Conservation (phyloP, 805 yeast genomes). For the Pichia heedii region DNA sequence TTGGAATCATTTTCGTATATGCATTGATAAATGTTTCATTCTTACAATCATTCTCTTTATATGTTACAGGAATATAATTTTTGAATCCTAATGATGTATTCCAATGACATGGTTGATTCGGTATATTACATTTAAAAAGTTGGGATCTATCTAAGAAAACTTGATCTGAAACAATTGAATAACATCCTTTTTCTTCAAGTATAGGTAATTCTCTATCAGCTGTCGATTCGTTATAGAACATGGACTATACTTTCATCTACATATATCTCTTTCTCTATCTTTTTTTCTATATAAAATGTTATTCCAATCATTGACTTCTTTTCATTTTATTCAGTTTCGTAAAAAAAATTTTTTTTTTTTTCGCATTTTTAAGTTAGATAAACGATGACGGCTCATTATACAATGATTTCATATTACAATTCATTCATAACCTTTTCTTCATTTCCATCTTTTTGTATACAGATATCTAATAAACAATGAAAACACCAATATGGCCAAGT, state of each 20-base stretch:
- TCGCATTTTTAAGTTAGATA: no score
- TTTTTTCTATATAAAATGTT: no score
- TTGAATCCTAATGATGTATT: constrained; percentile 7
- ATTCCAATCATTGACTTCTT: no score
- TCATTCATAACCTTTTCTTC: no score
- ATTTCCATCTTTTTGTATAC: no score
- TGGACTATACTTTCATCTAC: no score
- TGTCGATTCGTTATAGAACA: not conserved
- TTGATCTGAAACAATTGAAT: not conserved
- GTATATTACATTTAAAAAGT: not conserved
- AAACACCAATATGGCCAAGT: constrained; percentile 7
- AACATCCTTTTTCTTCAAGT: not conserved
- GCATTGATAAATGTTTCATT: not conserved
- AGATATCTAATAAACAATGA: not conserved
- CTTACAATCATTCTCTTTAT: constrained; percentile 2
- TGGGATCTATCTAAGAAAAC: constrained; percentile 3
- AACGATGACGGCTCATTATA: no score
- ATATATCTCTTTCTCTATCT: no score
- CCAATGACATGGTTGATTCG: constrained; percentile 3
- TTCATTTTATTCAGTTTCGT: no score
- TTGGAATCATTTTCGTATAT: not conserved
- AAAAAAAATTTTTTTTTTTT: no score
- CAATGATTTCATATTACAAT: no score
- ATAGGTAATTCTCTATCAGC: not conserved
- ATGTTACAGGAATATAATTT: constrained; percentile 6